These are phyloP conservation scores for Nitzschia sp. DNA, from an alignment of 108 stramenopile species.

Conservation along the genomic window DNA sequence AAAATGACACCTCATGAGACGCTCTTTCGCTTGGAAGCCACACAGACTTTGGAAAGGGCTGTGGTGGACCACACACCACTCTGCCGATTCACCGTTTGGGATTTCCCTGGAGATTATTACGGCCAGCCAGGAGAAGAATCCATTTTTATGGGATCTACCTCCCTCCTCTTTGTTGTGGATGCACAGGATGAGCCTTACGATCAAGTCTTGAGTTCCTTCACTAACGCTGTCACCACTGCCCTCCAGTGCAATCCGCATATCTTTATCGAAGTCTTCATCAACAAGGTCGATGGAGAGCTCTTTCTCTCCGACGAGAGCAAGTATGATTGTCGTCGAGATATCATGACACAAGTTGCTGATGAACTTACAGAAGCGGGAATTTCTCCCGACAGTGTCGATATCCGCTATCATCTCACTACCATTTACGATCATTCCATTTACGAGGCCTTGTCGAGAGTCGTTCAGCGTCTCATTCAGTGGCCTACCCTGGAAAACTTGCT, in stretches of 20 bases:
- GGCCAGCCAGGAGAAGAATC: constrained; percentile 59
- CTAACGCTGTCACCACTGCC: constrained; percentile 85
- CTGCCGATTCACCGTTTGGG: constrained; percentile 96
- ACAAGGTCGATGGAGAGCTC: constrained; percentile 99
- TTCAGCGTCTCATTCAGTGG: constrained; percentile 90
- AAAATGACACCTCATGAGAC: constrained; percentile 99
- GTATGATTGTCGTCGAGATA: constrained; percentile 92
- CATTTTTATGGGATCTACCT: constrained; percentile 52
- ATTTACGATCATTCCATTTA: constrained; percentile 98
- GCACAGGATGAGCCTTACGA: constrained; percentile 92
- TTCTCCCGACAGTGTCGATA: constrained; percentile 68
- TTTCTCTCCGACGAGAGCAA: constrained; percentile 96
- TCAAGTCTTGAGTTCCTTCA: constrained; percentile 83
- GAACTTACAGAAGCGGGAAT: constrained; percentile 85
- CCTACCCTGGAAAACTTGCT: constrained; percentile 92
- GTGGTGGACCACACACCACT: constrained; percentile 93
- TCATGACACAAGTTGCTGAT: constrained; percentile 86
- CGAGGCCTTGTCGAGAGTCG: constrained; percentile 91
- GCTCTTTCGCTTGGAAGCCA: constrained; percentile 91
- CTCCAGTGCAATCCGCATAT: constrained; percentile 85
- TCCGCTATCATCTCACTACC: constrained; percentile 91
- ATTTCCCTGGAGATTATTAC: constrained; percentile 96
- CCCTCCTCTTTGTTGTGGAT: constrained; percentile 84
- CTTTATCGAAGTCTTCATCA: constrained; percentile 94
- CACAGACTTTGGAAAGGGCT: constrained; percentile 70